A percentile compares a stretch with the other conserved stretches of the same genome.
Evolutionary conservation across 768 basidiomycete species (phyloP).

Genomic region (Agrocybe pediades): DNA sequence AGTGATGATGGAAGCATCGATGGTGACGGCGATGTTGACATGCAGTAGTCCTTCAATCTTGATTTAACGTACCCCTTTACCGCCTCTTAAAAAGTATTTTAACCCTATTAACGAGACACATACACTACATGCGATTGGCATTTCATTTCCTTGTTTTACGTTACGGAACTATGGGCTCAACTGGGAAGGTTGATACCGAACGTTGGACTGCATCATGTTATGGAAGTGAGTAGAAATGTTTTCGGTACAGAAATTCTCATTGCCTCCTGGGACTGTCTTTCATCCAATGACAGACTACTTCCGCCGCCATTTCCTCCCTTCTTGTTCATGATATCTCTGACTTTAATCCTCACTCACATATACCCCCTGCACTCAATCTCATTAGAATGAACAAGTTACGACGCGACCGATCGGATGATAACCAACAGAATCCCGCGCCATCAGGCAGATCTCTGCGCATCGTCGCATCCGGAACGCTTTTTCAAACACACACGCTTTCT

Average conservation of each 20-base stretch:
- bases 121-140: constrained; percentile 2
- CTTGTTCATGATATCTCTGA: constrained; percentile 1
- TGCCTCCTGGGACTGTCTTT: constrained; percentile 1
- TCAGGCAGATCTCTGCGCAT: constrained; percentile 59
- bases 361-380: constrained; percentile 12
- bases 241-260: not conserved
- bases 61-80: not conserved
- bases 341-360: not conserved
- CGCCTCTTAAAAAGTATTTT: constrained; percentile 32
- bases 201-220: constrained; percentile 8
- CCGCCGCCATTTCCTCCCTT: not conserved
- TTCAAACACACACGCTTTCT: constrained; percentile 71
- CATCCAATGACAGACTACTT: not conserved
- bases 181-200: not conserved
- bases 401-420: constrained; percentile 39
- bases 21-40: constrained; percentile 57
- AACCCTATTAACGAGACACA: constrained; percentile 13
- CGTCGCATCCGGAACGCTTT: constrained; percentile 79
- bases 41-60: constrained; percentile 36
- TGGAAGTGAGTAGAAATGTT: constrained; percentile 8
- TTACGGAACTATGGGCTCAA: not conserved
- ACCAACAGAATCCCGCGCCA: constrained; percentile 22
- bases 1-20: constrained; percentile 63
- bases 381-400: constrained; percentile 44
- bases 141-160: not conserved